Evolutionary conservation across 352 stramenopile genomes (phyloP), one percentile per base, ranked within the genome.

Genomic region (Elongisporangium anandrum): DNA sequence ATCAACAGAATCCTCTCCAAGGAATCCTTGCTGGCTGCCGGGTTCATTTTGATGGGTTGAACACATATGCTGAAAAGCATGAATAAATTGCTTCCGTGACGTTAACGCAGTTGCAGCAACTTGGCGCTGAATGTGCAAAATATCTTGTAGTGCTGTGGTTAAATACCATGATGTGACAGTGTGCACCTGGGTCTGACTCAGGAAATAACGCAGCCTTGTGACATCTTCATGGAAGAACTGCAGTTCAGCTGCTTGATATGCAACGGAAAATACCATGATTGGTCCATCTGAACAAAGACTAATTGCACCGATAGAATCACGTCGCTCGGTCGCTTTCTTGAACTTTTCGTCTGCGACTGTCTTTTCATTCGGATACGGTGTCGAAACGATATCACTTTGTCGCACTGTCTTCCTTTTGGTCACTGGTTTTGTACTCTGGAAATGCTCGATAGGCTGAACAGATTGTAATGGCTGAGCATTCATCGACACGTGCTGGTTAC

Each of bases 161-260:
- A 88, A 52, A 10, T 77, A 58, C 69, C 61, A 73, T 17, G 74
- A 64, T 4, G 70, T 72, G 1, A 85, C 62, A 2, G 67, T 65
- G 50, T 91, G 79, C 8, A 92, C 34, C 60, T 85, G 70, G 16
- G 79, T 92, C 61, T 94, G 77, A 3, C 68, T 70, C 19, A 94
- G 52, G 39, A 92, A 92, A 16, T 72, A 52, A 41, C 85, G 86
- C 3, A 94, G 57, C 4, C 77, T 77, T 7, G 61, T 68, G 29
- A 94, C 80, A 26, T 94, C 82, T 39, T 94, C 82, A 39, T 88
- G 77, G 73, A 90, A 94, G 39, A 94, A 91, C 38, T 94, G 79
- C 51, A 94, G 63, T 56, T 94, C 85, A 0, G 81, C 79, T 1
- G 85, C 77, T 9, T 89, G 69, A 3, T 81, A 72, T 1, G 76